Conservation (phyloP, 2,329 filamentous ascomycete species). For the Aspergillus arachidicola region DNA sequence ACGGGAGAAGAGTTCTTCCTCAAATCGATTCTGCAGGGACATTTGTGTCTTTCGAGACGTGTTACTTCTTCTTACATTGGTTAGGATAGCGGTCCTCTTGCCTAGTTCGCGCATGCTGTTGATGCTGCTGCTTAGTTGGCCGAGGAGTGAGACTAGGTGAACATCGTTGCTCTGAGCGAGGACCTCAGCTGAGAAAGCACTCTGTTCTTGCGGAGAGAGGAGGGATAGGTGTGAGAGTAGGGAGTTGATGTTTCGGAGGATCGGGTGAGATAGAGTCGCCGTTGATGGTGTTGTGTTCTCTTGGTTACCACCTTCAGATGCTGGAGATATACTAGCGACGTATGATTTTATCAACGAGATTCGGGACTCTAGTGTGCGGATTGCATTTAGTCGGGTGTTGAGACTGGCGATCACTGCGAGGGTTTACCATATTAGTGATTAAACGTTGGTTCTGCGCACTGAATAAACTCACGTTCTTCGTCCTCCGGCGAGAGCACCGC, state of each 20-base stretch:
- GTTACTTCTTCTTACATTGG: constrained; percentile 37
- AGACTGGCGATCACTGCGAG: constrained; percentile 59
- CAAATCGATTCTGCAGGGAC: constrained; percentile 27
- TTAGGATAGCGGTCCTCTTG: constrained; percentile 69
- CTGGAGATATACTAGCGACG: constrained; percentile 70
- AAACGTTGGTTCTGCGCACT: not conserved
- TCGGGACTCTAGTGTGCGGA: constrained; percentile 85
- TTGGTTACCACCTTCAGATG: constrained; percentile 49
- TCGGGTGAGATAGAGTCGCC: constrained; percentile 67
- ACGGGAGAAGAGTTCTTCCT: constrained; percentile 30
- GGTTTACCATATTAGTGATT: constrained; percentile 15
- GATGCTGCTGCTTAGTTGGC: constrained; percentile 72
- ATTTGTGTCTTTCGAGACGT: constrained; percentile 26
- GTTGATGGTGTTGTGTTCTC: constrained; percentile 54
- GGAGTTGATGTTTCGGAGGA: constrained; percentile 86
- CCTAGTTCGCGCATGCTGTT: constrained; percentile 72
- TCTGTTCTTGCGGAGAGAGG: constrained; percentile 70
- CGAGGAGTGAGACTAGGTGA: constrained; percentile 73
- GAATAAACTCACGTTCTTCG: constrained; percentile 57
- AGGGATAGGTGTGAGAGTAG: constrained; percentile 82
- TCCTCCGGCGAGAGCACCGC: constrained; percentile 59
- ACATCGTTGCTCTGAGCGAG: constrained; percentile 83
- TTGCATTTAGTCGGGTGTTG: constrained; percentile 85
- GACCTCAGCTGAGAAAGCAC: constrained; percentile 69
- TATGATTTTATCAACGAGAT: constrained; percentile 75